Conservation (phyloP, 1,139 yeast species). For the Meyerozyma sp. region DNA sequence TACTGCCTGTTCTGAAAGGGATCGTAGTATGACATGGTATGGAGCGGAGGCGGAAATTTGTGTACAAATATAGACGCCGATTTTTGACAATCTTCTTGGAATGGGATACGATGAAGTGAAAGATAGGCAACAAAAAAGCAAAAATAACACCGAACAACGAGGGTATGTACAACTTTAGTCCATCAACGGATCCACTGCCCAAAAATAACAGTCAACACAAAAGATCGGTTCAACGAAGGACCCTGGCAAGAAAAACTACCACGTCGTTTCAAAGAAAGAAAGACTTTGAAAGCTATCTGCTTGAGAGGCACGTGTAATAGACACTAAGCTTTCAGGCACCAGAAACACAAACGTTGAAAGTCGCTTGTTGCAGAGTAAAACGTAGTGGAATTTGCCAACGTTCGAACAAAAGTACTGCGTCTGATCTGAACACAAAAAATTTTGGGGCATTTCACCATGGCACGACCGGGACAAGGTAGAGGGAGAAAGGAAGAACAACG, state of each 20-base stretch:
- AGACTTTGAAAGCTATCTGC: not conserved
- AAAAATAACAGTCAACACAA: not conserved
- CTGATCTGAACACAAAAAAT: constrained; percentile 1
- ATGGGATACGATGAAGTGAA: not conserved
- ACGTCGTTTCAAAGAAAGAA: not conserved
- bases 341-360: not conserved
- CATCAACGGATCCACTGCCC: not conserved
- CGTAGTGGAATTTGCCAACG: not conserved
- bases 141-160: not conserved
- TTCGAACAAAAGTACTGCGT: not conserved
- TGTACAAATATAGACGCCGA: not conserved
- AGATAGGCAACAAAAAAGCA: not conserved
- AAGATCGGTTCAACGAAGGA: not conserved
- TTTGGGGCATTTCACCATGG: not conserved
- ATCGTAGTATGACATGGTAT: constrained; percentile 39
- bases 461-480: not conserved
- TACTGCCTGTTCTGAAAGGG: constrained; percentile 42
- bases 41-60: not conserved
- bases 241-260: not conserved
- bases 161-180: not conserved
- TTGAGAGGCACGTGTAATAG: not conserved
- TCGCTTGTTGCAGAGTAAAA: not conserved
- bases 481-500: not conserved
- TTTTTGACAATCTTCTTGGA: not conserved
- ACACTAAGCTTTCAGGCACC: not conserved